Evolutionary conservation across 176 grass and related monocot genomes (phyloP).

Genomic region (barley (Hordeum vulgare)): MorexV3_pseudomolecules_assembly NC_058524.1:83304312-83304811

Average conservation of each 20-base stretch:
- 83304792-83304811: neutral
- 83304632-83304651: constrained; percentile 93
- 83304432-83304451: constrained; percentile 66
- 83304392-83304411: constrained; percentile 83
- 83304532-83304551: constrained; percentile 96
- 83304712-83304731: neutral
- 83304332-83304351: neutral
- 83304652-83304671: constrained; percentile 82
- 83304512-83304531: constrained; percentile 94
- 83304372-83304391: constrained; percentile 40
- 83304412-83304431: constrained; percentile 62
- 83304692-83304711: constrained; percentile 46
- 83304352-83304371: neutral
- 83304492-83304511: constrained; percentile 65
- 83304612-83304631: constrained; percentile 70
- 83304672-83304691: constrained; percentile 65
- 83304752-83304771: neutral
- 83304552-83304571: constrained; percentile 80
- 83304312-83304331: neutral
- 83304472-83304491: constrained; percentile 80
- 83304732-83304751: constrained; percentile 1
- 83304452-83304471: constrained; percentile 58
- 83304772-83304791: neutral
- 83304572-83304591: constrained; percentile 78
- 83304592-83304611: constrained; percentile 79